Conservation (phyloP, 73 alveolate genomes). For the Paramecium pentaurelia region DNA sequence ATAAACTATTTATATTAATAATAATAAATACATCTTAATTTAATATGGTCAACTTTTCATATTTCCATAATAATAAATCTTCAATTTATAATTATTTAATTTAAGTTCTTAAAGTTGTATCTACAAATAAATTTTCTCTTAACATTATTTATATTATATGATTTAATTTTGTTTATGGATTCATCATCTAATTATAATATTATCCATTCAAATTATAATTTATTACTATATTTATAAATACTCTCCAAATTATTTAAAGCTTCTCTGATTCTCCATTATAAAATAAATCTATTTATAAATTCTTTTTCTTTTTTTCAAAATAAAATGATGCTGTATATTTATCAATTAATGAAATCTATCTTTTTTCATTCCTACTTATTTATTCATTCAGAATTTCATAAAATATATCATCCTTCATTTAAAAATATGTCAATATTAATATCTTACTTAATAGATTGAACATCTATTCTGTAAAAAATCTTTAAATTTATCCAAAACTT, state of each 20-base stretch:
- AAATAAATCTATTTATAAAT: neutral
- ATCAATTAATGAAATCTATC: neutral
- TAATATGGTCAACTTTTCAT: neutral
- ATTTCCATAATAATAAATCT: neutral
- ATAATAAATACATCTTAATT: neutral
- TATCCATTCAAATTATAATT: neutral
- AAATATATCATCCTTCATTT: neutral
- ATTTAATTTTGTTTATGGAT: neutral
- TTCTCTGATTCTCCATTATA: neutral
- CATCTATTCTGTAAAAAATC: neutral
- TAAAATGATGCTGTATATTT: neutral
- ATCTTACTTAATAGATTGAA: neutral
- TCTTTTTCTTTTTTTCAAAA: neutral
- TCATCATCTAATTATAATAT: neutral
- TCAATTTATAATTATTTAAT: neutral
- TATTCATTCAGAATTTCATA: neutral
- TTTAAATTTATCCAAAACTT: neutral
- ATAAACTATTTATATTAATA: neutral
- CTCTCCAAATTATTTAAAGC: neutral
- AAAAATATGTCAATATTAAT: neutral
- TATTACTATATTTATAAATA: neutral
- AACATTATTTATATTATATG: neutral
- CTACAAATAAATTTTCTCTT: neutral
- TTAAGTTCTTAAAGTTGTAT: neutral
- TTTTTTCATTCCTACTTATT: neutral